phyloP scores from a whole-genome alignment of 2,329 filamentous ascomycete genomes.

The Talaromyces verruculosus region DNA sequence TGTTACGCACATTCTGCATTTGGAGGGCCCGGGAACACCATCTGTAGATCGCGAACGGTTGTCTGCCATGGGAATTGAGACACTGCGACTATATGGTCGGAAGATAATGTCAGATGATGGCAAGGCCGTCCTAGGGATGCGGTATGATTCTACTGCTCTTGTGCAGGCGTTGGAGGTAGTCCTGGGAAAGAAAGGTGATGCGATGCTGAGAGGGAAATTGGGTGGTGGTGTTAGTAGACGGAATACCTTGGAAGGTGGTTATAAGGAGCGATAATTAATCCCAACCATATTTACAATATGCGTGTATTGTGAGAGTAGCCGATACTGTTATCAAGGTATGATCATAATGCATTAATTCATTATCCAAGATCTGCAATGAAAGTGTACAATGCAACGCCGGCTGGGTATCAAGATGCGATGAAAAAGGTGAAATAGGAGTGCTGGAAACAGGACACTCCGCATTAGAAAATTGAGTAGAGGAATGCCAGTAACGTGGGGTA shows the following conservation, averaged over 20 bases:
- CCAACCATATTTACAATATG: too few species aligned
- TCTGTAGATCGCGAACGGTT: constrained; percentile 67
- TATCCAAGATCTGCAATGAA: background rate
- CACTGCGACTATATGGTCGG: constrained; percentile 73
- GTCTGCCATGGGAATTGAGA: constrained; percentile 68
- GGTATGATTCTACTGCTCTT: constrained; percentile 75
- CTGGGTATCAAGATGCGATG: constrained; percentile 3
- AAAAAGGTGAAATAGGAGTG: background rate
- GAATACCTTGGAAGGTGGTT: constrained; percentile 55
- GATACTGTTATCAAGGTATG: background rate
- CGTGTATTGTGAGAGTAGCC: background rate
- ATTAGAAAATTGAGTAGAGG: background rate
- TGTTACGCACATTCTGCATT: constrained; percentile 79
- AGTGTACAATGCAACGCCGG: background rate
- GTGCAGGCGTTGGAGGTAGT: constrained; percentile 74
- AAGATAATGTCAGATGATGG: constrained; percentile 46
- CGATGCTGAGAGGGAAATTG: constrained; percentile 43
- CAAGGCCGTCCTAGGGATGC: constrained; percentile 55
- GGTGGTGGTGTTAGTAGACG: constrained; percentile 52
- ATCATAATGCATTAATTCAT: background rate
- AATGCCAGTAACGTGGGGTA: background rate
- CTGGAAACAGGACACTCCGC: background rate
- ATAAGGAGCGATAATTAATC: constrained; percentile 26
- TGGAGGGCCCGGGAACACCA: constrained; percentile 70
- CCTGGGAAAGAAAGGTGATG: constrained; percentile 64